phyloP scores from a whole-genome alignment of 2,329 filamentous ascomycete species.

The Aspergillus novofumigatus region DNA sequence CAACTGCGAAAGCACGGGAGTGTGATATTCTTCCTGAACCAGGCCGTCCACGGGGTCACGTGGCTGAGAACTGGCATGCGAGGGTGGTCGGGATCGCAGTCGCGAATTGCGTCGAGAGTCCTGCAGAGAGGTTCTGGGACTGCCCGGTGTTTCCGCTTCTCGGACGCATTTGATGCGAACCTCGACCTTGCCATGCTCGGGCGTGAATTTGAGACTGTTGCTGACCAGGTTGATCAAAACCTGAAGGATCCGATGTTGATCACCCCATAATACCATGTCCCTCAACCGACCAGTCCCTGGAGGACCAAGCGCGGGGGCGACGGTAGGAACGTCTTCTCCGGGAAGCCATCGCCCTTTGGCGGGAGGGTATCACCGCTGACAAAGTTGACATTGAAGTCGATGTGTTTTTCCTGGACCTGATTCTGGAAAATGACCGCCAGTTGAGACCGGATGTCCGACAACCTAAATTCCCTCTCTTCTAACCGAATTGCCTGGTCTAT shows the following conservation, averaged over 20 bases:
- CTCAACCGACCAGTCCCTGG: conserved; percentile 65
- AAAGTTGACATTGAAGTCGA: conserved; percentile 69
- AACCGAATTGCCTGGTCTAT: conserved; percentile 78
- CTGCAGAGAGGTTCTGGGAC: conserved; percentile 26
- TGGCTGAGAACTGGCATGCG: conserved; percentile 8
- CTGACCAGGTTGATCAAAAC: conserved; percentile 77
- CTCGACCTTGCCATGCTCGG: conserved; percentile 67
- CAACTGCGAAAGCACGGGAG: conserved; percentile 54
- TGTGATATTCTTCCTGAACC: conserved; percentile 17
- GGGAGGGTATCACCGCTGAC: conserved; percentile 47
- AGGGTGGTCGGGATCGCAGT: conserved; percentile 27
- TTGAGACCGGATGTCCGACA: conserved; percentile 81
- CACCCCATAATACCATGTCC: conserved; percentile 88
- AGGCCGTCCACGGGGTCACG: neutral
- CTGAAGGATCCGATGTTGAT: conserved; percentile 84
- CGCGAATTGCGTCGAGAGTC: conserved; percentile 27
- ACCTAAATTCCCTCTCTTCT: conserved; percentile 78
- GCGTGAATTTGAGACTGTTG: conserved; percentile 89
- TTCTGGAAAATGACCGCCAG: conserved; percentile 84
- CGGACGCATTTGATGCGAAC: conserved; percentile 68
- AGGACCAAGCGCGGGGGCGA: conserved; percentile 55
- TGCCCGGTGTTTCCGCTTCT: conserved; percentile 37
- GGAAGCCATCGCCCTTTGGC: conserved; percentile 20
- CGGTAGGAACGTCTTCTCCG: conserved; percentile 18
- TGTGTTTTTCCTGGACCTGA: conserved; percentile 74